phyloP scores from a whole-genome alignment of 495 filamentous ascomycete genomes.

The Tuber magnatum region DNA sequence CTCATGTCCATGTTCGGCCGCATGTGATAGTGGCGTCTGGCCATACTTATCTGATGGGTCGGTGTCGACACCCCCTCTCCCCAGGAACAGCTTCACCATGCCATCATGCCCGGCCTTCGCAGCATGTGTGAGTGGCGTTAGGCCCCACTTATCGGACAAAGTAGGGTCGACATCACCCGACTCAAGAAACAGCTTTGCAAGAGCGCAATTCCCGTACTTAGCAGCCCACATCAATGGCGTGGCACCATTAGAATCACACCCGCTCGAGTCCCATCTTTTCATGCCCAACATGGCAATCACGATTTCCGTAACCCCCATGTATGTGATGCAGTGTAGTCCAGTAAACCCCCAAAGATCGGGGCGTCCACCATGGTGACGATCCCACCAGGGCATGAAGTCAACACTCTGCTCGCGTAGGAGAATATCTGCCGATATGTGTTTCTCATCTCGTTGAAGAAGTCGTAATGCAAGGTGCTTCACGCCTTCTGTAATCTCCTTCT shows the following conservation, averaged over 20 bases:
- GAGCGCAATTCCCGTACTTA: constrained; percentile 31
- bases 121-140: too few relatives aligned
- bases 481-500: not conserved
- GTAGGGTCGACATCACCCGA: constrained; percentile 12
- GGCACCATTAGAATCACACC: not conserved
- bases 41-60: too few relatives aligned
- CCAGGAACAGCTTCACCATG: too few relatives aligned
- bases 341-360: not conserved
- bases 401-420: not conserved
- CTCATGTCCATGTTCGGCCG: too few relatives aligned
- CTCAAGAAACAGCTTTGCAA: constrained; percentile 36
- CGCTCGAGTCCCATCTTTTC: not conserved
- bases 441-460: too few relatives aligned
- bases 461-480: not conserved
- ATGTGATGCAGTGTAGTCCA: not conserved
- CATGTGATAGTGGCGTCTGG: too few relatives aligned
- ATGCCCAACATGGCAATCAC: not conserved
- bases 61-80: too few relatives aligned
- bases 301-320: not conserved
- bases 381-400: not conserved
- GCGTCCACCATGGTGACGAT: not conserved
- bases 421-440: not conserved
- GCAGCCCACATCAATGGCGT: constrained; percentile 40
- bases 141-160: not conserved
- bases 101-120: too few relatives aligned